phyloP scores from a whole-genome alignment of 2,329 filamentous ascomycete genomes.

The Diaporthe sp. region DNA sequence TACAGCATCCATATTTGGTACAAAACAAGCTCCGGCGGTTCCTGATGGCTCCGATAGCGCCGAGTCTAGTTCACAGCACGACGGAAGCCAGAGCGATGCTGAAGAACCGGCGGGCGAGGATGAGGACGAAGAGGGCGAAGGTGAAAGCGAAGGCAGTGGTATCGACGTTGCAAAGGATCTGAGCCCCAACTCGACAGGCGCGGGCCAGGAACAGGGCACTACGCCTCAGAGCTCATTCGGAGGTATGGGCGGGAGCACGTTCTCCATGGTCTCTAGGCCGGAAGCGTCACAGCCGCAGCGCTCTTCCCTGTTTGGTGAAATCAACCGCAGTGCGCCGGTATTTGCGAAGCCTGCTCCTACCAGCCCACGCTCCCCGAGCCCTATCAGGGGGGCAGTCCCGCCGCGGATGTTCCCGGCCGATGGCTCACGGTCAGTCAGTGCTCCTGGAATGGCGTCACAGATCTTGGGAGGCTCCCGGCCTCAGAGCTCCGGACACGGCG shows the following conservation, averaged over 20 bases:
- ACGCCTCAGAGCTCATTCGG: conserved; percentile 73
- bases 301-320: conserved; percentile 67
- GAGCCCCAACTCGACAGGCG: conserved; percentile 63
- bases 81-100: conserved; percentile 49
- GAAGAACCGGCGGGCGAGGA: conserved; percentile 57
- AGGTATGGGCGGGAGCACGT: conserved; percentile 60
- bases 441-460: conserved; percentile 71
- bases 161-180: conserved; percentile 76
- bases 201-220: conserved; percentile 63
- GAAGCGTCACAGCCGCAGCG: conserved; percentile 58
- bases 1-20: conserved; percentile 45
- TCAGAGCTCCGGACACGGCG: conserved; percentile 47
- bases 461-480: conserved; percentile 59
- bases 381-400: conserved; percentile 72
- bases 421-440: conserved; percentile 69
- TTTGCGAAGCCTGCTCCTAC: conserved; percentile 68
- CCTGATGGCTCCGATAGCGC: conserved; percentile 54
- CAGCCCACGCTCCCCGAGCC: conserved; percentile 82
- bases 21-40: conserved; percentile 50
- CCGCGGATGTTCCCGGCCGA: conserved; percentile 64
- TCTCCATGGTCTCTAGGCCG: conserved; percentile 61
- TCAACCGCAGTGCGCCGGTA: conserved; percentile 63
- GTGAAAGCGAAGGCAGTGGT: conserved; percentile 69
- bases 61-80: conserved; percentile 46
- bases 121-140: conserved; percentile 64